Evolutionary conservation across 306 rosid genomes (phyloP).

Genomic region (Corylus americana): DNA sequence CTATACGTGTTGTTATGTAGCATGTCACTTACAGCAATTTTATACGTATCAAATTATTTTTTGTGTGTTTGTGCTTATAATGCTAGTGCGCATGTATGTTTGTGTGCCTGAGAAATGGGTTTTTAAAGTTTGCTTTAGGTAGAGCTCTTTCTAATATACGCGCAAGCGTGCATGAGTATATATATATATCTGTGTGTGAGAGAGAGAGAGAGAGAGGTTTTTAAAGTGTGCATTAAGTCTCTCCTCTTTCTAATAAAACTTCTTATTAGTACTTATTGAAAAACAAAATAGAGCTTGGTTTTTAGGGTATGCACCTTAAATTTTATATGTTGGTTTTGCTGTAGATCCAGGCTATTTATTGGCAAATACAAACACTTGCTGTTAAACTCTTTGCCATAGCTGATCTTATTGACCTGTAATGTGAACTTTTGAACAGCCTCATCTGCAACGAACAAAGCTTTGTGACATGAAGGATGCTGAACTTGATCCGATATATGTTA

Average conservation of each 20-base stretch:
- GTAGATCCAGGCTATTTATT: conserved; percentile 4
- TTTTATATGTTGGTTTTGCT: neutral
- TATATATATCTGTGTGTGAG: too few species aligned
- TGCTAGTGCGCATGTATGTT: too few species aligned
- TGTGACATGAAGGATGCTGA: conserved; percentile 92
- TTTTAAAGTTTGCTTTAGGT: too few species aligned
- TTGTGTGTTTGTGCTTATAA: too few species aligned
- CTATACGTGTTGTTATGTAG: neutral
- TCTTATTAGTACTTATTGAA: neutral
- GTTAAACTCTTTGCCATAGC: neutral
- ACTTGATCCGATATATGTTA: conserved; percentile 74
- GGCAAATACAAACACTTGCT: neutral
- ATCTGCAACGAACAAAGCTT: conserved; percentile 89
- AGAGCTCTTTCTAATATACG: too few species aligned
- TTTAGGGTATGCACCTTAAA: neutral
- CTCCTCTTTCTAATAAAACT: neutral
- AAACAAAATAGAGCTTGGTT: neutral
- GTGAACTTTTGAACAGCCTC: conserved; percentile 72
- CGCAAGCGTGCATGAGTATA: too few species aligned
- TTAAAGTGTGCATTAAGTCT: neutral
- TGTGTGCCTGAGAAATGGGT: too few species aligned
- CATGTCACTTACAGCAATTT: neutral
- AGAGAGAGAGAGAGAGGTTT: too few species aligned
- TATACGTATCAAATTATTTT: too few species aligned
- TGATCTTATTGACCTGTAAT: conserved; percentile 4